Base-by-base conservation (phyloP, 176 grass and related monocot genomes). In the Bromus sterilis region DNA sequence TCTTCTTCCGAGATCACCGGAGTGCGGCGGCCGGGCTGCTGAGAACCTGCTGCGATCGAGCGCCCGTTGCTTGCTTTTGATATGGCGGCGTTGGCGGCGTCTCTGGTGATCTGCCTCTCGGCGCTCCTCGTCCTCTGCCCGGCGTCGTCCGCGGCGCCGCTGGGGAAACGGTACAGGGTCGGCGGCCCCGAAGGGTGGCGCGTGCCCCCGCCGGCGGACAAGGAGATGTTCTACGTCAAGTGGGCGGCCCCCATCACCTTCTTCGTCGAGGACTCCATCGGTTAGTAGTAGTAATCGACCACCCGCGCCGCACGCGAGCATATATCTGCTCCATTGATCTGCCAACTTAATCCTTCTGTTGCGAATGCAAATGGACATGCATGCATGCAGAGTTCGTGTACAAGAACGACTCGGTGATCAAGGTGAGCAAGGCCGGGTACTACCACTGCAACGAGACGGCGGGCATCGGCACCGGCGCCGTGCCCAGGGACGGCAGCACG, bases 381-480 rank as follows among this genome's bases (percentile, higher is more conserved):
- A 13, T 16, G 55, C 20, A 14, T 33, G 20, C 78, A 97, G 95
- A 89, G 77, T 97, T 97, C 74, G 75, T 78, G 86, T 94, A 91
- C 92, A 90, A 65, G 91, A 97, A 94, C 77, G 90, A 94, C 81
- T 83, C 95, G 56, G 95, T 89, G 66, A 60, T 93, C 12, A 53
- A 39, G 65, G 89, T 87, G 61, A 80, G 59, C 48, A 97, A 92
- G 83, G 49, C 63, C 2, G 88, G 83, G 2, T 97, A 94, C 82
- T 97, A 91, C 84, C 94, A 97, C 73, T 97, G 94, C 94, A 97
- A 91, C 74, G 83, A 85, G 77, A 88, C 80, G 33, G 18, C 16
- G 13, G 26, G 79, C 11, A 31, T 64, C 23, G 31, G 3, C 36
- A 16, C 12, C 4, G 79, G 6, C 28, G 21, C 56, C 21, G 64